Conservation (phyloP, 495 filamentous ascomycete species). For the Xylaria venustula region DNA sequence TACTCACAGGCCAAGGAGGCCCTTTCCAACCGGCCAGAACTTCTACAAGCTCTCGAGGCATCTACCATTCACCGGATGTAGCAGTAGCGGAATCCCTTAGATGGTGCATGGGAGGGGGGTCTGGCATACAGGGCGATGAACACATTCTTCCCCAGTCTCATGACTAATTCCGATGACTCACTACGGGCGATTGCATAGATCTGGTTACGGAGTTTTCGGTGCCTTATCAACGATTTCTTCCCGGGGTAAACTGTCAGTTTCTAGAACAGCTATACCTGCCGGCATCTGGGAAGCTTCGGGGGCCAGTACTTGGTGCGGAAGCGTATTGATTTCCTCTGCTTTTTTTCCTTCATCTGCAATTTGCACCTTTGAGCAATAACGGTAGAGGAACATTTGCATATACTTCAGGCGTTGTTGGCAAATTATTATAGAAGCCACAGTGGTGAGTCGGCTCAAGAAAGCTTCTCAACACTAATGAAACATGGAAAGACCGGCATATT, state of each 20-base stretch:
- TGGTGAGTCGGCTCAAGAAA: slow-evolving; percentile 6
- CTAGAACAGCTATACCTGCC: slow-evolving; percentile 15
- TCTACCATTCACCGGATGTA: slow-evolving; percentile 62
- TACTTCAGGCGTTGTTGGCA: slow-evolving; percentile 35
- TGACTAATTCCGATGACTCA: slow-evolving; percentile 5
- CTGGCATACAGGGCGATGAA: slow-evolving; percentile 10
- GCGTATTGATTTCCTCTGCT: slow-evolving; percentile 2
- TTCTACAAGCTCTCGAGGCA: slow-evolving; percentile 79
- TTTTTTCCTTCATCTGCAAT: not conserved
- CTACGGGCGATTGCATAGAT: slow-evolving; percentile 27
- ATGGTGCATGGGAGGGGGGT: slow-evolving; percentile 4
- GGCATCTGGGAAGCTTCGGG: not conserved
- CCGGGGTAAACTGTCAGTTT: not conserved
- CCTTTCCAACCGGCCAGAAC: slow-evolving; percentile 77
- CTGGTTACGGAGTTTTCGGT: slow-evolving; percentile 29
- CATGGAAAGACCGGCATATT: slow-evolving; percentile 7
- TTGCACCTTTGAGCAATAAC: slow-evolving; percentile 1
- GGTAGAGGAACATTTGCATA: slow-evolving; percentile 29
- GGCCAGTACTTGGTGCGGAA: not conserved
- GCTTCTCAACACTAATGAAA: slow-evolving; percentile 10
- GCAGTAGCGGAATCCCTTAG: slow-evolving; percentile 13
- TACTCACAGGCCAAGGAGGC: slow-evolving; percentile 77
- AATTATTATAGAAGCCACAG: slow-evolving; percentile 25
- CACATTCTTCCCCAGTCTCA: slow-evolving; percentile 1
- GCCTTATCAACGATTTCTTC: slow-evolving; percentile 10